Evolutionary conservation across 2,329 filamentous ascomycete species (phyloP).

Genomic region (Ophiostoma pallidulum): DNA sequence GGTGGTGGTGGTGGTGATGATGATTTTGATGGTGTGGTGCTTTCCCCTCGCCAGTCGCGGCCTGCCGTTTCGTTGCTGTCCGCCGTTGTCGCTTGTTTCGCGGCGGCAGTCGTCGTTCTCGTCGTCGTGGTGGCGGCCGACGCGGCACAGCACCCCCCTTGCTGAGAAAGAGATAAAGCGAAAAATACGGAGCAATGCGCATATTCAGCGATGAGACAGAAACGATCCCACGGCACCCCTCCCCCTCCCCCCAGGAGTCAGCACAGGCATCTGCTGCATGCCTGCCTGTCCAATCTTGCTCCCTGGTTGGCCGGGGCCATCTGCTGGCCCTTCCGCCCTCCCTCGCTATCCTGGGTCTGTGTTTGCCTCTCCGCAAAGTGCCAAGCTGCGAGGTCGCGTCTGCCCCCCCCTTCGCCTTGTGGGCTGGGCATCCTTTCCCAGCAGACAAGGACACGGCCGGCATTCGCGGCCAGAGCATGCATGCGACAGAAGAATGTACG

Average conservation of each 20-base stretch:
- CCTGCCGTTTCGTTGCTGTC: background rate
- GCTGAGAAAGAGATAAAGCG: constrained; percentile 1
- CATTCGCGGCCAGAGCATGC: background rate
- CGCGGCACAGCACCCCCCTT: constrained; percentile 3
- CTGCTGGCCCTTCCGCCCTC: constrained; percentile 3
- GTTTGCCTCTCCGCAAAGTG: constrained; percentile 4
- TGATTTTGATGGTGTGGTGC: constrained; percentile 1
- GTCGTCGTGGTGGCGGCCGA: constrained; percentile 3
- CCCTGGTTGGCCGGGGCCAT: constrained; percentile 8
- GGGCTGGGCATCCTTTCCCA: too few relatives aligned
- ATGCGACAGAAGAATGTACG: background rate
- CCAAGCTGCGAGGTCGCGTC: constrained; percentile 8
- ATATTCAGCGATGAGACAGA: background rate
- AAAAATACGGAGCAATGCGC: constrained; percentile 4
- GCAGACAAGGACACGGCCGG: background rate
- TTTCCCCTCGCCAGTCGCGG: background rate
- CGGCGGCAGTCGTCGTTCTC: background rate
- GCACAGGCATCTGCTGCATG: background rate
- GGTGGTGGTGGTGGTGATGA: too few relatives aligned
- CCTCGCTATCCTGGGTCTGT: background rate
- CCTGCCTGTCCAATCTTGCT: background rate
- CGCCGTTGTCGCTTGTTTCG: constrained; percentile 6
- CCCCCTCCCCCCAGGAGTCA: background rate
- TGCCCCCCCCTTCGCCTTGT: constrained; percentile 1
- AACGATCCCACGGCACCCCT: background rate